Base-by-base conservation (phyloP, 2,329 filamentous ascomycete species). In the Scopulariopsis brevicaulis region DNA sequence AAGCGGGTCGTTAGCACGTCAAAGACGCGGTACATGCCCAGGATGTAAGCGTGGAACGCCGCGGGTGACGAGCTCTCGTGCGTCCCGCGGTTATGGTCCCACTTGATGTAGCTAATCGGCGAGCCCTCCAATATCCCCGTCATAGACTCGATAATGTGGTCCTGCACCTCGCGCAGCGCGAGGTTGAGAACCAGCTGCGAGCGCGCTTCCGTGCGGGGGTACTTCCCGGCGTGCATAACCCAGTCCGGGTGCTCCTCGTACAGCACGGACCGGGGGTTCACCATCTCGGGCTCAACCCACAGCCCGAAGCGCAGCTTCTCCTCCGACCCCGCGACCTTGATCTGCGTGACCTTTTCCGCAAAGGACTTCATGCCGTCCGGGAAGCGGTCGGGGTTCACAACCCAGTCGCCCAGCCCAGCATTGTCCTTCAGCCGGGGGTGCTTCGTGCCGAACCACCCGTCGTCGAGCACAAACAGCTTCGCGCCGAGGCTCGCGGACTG, bases 251-350 rank as follows among this genome's bases (percentile, higher is more conserved):
- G 83, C 52, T 80, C 70, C 1, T 75, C 67, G 65, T 86, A 87
- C 1, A 87, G 71, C 2, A 73, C 77, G 0, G 83, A 86, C 57
- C 82, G 79, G 1, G 80, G 78, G 59, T 82, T 85, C 55, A 86
- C 78, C 84, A 87, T 87, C 63, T 87, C 84, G 0, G 83, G 83
- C 65, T 87, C 84, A 2, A 87, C 74, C 84, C 84, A 87, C 3
- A 87, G 73, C 18, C 84, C 84, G 61, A 87, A 87, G 14, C 76
- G 73, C 53, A 87, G 66, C 1, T 77, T 73, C 0, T 72, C 69
- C 0, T 74, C 73, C 0, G 77, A 73, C 34, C 79, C 76, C 2
- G 73, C 67, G 0, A 76, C 74, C 3, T 74, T 71, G 6, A 83
- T 72, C 8, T 72, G 69, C 5, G 75, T 81, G 37, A 85, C 72